Evolutionary conservation across 352 stramenopile genomes (phyloP).

Genomic region (Halophytophthora batemanensis): DNA sequence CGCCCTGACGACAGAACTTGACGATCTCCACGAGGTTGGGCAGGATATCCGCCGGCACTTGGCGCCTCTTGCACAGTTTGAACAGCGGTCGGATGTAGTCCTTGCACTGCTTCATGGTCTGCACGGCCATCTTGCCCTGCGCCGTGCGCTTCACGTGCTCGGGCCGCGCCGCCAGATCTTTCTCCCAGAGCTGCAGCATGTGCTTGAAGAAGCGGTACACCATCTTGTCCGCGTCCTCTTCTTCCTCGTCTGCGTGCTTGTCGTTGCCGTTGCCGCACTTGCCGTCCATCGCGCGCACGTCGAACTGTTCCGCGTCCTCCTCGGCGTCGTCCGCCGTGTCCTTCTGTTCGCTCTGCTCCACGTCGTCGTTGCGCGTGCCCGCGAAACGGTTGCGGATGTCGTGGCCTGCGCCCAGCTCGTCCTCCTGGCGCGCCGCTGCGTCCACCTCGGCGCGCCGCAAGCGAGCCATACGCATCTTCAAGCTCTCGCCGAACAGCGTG

Average conservation of each 20-base stretch:
- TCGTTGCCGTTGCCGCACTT: constrained; percentile 8
- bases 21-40: constrained; percentile 93
- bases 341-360: constrained; percentile 28
- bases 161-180: constrained; percentile 80
- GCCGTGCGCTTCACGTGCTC: constrained; percentile 89
- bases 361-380: constrained; percentile 27
- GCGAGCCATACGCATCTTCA: constrained; percentile 55
- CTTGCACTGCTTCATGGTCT: constrained; percentile 98
- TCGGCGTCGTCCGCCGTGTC: constrained; percentile 44
- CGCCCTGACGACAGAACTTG: constrained; percentile 89
- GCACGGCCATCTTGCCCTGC: constrained; percentile 93
- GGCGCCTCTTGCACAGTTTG: constrained; percentile 93
- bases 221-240: constrained; percentile 52
- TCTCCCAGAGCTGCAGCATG: constrained; percentile 94
- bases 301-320: constrained; percentile 30
- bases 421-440: constrained; percentile 57
- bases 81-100: constrained; percentile 98
- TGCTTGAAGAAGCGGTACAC: constrained; percentile 93
- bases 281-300: constrained; percentile 2
- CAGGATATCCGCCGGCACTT: constrained; percentile 88
- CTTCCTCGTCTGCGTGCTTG: constrained; percentile 20
- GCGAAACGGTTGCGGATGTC: constrained; percentile 79
- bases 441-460: constrained; percentile 70
- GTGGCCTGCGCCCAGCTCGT: constrained; percentile 69
- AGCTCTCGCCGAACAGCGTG: constrained; percentile 86